Base-by-base conservation (phyloP, 176 grass and related monocot genomes). In the Elaeis guineensis region DNA sequence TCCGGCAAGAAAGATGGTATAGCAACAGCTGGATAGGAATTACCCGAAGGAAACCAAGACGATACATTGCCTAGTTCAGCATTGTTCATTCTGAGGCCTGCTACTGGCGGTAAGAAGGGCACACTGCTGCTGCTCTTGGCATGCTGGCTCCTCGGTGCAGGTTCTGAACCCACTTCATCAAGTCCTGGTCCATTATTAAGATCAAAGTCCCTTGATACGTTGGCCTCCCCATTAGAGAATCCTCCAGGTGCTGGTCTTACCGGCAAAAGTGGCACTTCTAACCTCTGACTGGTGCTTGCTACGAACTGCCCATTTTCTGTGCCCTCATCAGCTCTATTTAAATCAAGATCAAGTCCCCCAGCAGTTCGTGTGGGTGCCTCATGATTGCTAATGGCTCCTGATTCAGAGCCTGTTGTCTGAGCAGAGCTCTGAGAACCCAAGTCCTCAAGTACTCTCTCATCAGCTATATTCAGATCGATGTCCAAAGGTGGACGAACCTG, bases 391-490 rank as follows among this genome's bases (percentile, higher is more conserved):
- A 52, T 59, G 29, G 56, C 77, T 23, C 79, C 79, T 79, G 82
- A 79, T 77, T 79, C 87, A 60, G 78, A 82, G 49, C 72, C 49
- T 25, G 62, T 70, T 59, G 82, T 73, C 61, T 82, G 72, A 19
- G 69, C 72, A 67, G 82, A 90, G 65, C 75, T 74, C 55, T 81
- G 79, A 2, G 76, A 69, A 17, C 75, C 35, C 26, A 83, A 69
- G 62, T 94, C 84, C 59, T 94, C 84, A 0, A 89, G 80, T 73
- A 72, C 32, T 66, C 86, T 66, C 50, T 94, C 89, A 61, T 94
- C 84, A 29, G 89, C 66, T 59, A 89, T 50, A 76, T 94, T 94
- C 50, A 94, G 72, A 73, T 94, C 89, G 61, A 94, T 76, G 65
- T 88, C 80, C 66, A 89, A 69, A 3, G 61, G 62, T 17, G 74